Base-by-base conservation (phyloP, 129 eudicot genomes). In the Artemisia tridentata region DNA sequence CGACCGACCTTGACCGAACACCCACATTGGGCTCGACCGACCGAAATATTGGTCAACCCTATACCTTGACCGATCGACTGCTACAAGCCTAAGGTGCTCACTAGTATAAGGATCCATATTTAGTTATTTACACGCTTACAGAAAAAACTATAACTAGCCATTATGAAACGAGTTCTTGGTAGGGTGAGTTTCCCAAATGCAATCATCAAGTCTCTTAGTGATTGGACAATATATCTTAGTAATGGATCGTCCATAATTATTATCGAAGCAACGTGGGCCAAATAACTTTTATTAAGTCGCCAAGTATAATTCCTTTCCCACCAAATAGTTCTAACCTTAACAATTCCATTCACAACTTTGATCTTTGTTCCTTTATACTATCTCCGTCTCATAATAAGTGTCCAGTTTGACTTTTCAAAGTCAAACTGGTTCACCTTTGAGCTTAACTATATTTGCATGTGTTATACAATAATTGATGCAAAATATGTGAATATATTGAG, bases 161-260 rank as follows among this genome's bases (percentile, higher is more conserved):
- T 38, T 38, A 38, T 20, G 2, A 67, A 19, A 46, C 38, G 34
- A 56, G 54, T 68, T 38, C 3, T 29, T 73, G 45, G 70, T 51
- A 50, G 78, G 71, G 65, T 41, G 55, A 52, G 54, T 8, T 48
- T 41, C 41, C 16, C 15, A 51, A 63, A 63, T 43, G 58, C 58
- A 58, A 74, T 74, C 65, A 74, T 74, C 15, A 63, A 31, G n/a
- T 63, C 52, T 73, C 56, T 25, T 54, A 16, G 60, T 65, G 69
- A 25, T 53, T 25, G 47, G 51, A 69, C 31, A 54, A 45, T 61
- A 53, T 53, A 63, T 63, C 53, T 51, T 19, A 3, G 47, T 74
- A 46, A 74, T 31, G 19, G 64, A 41, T 43, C 55, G 31, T 54
- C 43, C 31, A 38, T 53, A 66, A 65, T 74, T 45, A 23, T 29